These are phyloP conservation scores for Suhomyces xylopsoci DNA, from an alignment of 805 yeast genomes.

Conservation along the genomic window DNA sequence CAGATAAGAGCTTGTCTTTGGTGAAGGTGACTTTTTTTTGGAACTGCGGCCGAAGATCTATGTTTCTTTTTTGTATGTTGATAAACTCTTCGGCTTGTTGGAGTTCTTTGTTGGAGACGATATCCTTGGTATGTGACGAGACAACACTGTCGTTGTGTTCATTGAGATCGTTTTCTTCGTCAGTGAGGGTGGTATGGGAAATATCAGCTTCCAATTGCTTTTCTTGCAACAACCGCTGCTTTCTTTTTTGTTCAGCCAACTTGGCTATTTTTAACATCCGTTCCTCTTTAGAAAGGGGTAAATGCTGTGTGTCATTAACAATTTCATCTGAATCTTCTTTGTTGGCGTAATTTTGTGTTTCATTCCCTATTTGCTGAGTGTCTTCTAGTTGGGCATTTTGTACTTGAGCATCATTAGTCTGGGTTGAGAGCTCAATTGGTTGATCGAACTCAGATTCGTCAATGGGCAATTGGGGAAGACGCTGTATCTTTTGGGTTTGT, in stretches of 20 bases:
- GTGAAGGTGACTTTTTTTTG: constrained; percentile 24
- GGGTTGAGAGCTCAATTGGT: neutral
- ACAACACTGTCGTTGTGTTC: constrained; percentile 22
- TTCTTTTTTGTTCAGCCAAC: constrained; percentile 18
- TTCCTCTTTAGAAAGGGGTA: constrained; percentile 13
- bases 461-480: constrained; percentile 33
- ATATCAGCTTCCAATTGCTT: constrained; percentile 31
- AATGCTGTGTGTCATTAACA: neutral
- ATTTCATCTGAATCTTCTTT: neutral
- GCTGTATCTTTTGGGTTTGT: constrained; percentile 11
- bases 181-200: constrained; percentile 31
- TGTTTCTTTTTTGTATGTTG: constrained; percentile 31
- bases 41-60: constrained; percentile 31
- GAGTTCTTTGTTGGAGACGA: constrained; percentile 23
- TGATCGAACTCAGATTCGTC: constrained; percentile 16
- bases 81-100: constrained; percentile 31
- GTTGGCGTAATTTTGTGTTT: neutral
- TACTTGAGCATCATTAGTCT: no score
- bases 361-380: neutral
- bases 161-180: constrained; percentile 37
- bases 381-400: neutral
- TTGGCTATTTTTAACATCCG: constrained; percentile 15
- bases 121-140: constrained; percentile 9
- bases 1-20: constrained; percentile 29
- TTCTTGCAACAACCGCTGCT: constrained; percentile 14